Evolutionary conservation across 768 basidiomycete genomes (phyloP).

Genomic region (Podaxis mareebaensis): DNA sequence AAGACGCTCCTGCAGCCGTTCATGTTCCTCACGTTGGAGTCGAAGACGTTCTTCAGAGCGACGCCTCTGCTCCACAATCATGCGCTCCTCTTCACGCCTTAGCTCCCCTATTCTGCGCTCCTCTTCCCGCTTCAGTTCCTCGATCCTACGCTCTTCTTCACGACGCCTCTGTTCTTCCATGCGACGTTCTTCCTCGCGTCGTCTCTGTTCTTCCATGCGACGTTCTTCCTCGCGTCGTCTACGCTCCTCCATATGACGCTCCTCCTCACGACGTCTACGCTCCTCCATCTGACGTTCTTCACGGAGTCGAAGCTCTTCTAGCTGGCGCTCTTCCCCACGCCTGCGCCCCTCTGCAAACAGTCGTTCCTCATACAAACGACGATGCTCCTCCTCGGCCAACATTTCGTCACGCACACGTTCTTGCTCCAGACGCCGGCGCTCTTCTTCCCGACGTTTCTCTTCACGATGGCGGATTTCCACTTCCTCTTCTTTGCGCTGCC

Average conservation of each 20-base stretch:
- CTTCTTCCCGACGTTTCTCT: slow-evolving; percentile 7
- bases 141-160: slow-evolving; percentile 1
- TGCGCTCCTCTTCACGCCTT: slow-evolving; percentile 15
- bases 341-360: slow-evolving; percentile 8
- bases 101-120: background rate
- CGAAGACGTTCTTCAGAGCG: slow-evolving; percentile 16
- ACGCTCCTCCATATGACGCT: slow-evolving; percentile 2
- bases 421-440: slow-evolving; percentile 16
- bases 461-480: background rate
- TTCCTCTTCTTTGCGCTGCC: slow-evolving; percentile 13
- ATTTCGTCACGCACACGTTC: slow-evolving; percentile 1
- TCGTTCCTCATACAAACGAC: slow-evolving; percentile 17
- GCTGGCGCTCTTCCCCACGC: slow-evolving; percentile 12
- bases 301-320: slow-evolving; percentile 10
- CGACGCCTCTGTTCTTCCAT: slow-evolving; percentile 8
- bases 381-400: slow-evolving; percentile 10
- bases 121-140: slow-evolving; percentile 9
- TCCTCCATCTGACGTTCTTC: slow-evolving; percentile 17
- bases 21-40: slow-evolving; percentile 9
- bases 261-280: slow-evolving; percentile 16
- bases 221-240: slow-evolving; percentile 19
- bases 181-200: slow-evolving; percentile 14
- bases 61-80: slow-evolving; percentile 11
- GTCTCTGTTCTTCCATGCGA: slow-evolving; percentile 19
- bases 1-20: slow-evolving; percentile 21